These are phyloP conservation scores for Monosporascus sp. DNA, from an alignment of 2,329 filamentous ascomycete genomes.

Conservation along the genomic window DNA sequence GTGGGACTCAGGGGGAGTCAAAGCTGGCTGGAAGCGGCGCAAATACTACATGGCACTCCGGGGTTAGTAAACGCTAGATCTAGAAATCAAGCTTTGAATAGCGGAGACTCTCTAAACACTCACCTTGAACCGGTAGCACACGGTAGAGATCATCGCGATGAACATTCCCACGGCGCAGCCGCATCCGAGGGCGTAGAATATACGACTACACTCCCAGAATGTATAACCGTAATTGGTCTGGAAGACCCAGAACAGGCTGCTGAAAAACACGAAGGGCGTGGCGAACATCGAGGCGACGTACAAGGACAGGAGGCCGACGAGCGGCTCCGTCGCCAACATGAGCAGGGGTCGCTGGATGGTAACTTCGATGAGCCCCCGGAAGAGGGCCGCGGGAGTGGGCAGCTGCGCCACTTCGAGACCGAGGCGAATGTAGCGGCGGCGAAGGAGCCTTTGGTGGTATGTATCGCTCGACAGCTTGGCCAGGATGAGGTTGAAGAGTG, in stretches of 20 bases:
- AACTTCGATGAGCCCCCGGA: constrained; percentile 33
- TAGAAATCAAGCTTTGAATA: no score
- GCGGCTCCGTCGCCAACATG: constrained; percentile 59
- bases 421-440: constrained; percentile 31
- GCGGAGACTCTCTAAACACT: no score
- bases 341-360: constrained; percentile 46
- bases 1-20: constrained; percentile 49
- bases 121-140: no score
- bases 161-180: constrained; percentile 39
- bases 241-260: constrained; percentile 45
- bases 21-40: constrained; percentile 25
- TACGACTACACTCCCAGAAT: constrained; percentile 35
- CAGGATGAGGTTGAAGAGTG: constrained; percentile 29
- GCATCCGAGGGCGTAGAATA: constrained; percentile 41
- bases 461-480: constrained; percentile 47
- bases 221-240: constrained; percentile 38
- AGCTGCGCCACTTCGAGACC: constrained; percentile 21
- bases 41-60: no score
- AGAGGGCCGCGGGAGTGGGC: constrained; percentile 18
- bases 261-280: constrained; percentile 49
- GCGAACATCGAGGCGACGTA: constrained; percentile 48
- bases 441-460: constrained; percentile 47
- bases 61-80: no score
- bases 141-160: constrained; percentile 30
- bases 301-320: constrained; percentile 50